Evolutionary conservation across 805 yeast genomes (phyloP).

Genomic region (Vanderwaltozyma tropicalis): DNA sequence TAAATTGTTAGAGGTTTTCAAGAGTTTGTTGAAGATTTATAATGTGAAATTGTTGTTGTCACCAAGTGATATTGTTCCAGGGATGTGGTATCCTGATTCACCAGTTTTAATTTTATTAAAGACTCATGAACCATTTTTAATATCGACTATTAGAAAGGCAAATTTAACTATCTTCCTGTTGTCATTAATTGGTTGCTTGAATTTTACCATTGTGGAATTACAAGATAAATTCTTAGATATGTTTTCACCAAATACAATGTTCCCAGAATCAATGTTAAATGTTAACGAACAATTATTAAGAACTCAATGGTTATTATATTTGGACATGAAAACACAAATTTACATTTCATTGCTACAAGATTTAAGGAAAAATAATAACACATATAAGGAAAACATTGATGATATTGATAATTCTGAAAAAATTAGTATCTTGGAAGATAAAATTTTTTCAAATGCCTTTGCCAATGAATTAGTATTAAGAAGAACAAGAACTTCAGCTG

Average conservation of each 20-base stretch:
- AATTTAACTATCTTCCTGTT: constrained; percentile 80
- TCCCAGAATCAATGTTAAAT: constrained; percentile 16
- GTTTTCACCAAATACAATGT: constrained; percentile 57
- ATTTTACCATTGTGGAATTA: constrained; percentile 76
- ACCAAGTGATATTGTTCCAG: constrained; percentile 63
- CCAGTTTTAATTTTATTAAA: constrained; percentile 46
- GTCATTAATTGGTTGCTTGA: constrained; percentile 74
- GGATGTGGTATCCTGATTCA: constrained; percentile 54
- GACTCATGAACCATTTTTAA: constrained; percentile 41
- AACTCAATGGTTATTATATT: constrained; percentile 64
- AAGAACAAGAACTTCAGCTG: constrained; percentile 2
- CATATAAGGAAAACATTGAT: constrained; percentile 30
- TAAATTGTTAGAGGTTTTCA: background rate
- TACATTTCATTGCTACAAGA: constrained; percentile 75
- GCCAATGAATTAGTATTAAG: constrained; percentile 30
- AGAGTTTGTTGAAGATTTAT: background rate
- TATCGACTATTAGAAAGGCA: constrained; percentile 59
- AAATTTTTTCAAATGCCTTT: constrained; percentile 61
- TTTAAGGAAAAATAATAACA: constrained; percentile 6
- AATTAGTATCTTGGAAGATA: constrained; percentile 27
- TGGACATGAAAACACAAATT: constrained; percentile 91
- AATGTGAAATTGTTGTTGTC: constrained; percentile 30
- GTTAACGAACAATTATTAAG: constrained; percentile 50
- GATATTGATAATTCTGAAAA: constrained; percentile 1
- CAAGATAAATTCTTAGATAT: constrained; percentile 79